phyloP scores from a whole-genome alignment of 1,284 basidiomycete genomes.

The Cutaneotrichosporon sp. region DNA sequence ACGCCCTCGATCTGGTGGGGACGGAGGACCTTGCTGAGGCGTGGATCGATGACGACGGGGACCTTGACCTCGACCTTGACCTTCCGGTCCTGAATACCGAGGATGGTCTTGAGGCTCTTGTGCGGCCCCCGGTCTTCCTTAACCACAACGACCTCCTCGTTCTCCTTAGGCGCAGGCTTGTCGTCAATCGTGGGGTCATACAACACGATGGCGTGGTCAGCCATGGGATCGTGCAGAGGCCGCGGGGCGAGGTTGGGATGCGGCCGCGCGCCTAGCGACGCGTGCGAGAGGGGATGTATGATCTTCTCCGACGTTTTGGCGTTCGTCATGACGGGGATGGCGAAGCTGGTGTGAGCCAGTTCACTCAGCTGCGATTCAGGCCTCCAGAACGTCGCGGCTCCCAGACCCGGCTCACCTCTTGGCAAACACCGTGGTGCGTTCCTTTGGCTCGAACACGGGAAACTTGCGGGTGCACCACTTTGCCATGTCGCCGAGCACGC shows the following conservation, averaged over 20 bases:
- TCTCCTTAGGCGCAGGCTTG: constrained; percentile 67
- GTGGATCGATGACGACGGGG: constrained; percentile 93
- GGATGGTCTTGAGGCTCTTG: constrained; percentile 79
- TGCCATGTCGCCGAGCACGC: constrained; percentile 52
- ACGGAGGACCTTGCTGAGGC: constrained; percentile 78
- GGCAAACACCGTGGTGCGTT: constrained; percentile 63
- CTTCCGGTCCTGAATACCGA: constrained; percentile 68
- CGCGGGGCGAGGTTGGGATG: constrained; percentile 80
- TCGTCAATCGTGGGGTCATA: constrained; percentile 97
- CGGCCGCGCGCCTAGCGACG: constrained; percentile 82
- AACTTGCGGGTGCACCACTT: constrained; percentile 66
- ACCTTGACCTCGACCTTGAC: constrained; percentile 75
- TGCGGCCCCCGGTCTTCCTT: constrained; percentile 68
- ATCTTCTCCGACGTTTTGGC: constrained; percentile 70
- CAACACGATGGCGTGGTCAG: constrained; percentile 93
- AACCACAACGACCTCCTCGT: constrained; percentile 65
- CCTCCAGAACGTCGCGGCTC: constrained; percentile 28
- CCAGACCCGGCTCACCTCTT: constrained; percentile 40
- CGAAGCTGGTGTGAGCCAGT: constrained; percentile 60
- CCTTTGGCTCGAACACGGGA: constrained; percentile 80
- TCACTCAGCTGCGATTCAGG: neutral
- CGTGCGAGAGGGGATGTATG: constrained; percentile 64
- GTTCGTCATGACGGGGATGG: constrained; percentile 81
- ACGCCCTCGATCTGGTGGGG: constrained; percentile 99
- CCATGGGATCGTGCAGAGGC: constrained; percentile 94